Evolutionary conservation across 2,329 filamentous ascomycete species (phyloP), one percentile per base, ranked within the genome.

Genomic region (Trichophyton mentagrophytes): DNA sequence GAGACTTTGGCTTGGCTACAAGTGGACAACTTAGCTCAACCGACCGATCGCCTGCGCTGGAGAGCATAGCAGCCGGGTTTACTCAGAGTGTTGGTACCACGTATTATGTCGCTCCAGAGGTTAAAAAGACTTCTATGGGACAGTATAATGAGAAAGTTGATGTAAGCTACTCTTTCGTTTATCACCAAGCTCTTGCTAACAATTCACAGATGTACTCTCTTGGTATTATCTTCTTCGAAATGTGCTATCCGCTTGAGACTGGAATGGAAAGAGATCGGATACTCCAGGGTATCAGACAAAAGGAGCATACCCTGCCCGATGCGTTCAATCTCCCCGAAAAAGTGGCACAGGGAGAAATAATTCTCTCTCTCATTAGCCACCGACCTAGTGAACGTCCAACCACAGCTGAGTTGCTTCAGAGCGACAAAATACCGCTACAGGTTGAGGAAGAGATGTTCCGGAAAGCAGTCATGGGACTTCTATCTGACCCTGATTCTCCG

Each of bases 171-270:
- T 11, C 13, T 57, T 2, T 8, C 22, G 40, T 38, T 38, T 46
- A 15, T 30, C 2, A 20, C 25, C 22, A n/a, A 4, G 60, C 3
- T 47, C 62, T 69, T 13, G 67, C 58, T 60, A 58, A 62, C 42
- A 55, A 49, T 57, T 44, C 38, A 0, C 61, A 85, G 81, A 97
- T 99, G 92, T 99, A 93, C 71, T 96, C 92, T 0, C 79, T 99
- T 47, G 93, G 93, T 0, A 88, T 99, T 64, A 97, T 99, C 61
- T 95, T 99, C 75, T 97, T 96, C 66, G 93, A 99, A 73, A 99
- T 99, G 93, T 95, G 88, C 69, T 79, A 83, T 65, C 76, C 80
- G 2, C 73, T 86, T 51, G 76, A 76, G 17, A 86, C 84, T 0
- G 78, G 76, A 1, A 86, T 85, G 81, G 85, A 87, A 68, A 77